These are phyloP conservation scores for Flaveria trinervia DNA, from an alignment of 129 eudicot species.

Conservation along the genomic window DNA sequence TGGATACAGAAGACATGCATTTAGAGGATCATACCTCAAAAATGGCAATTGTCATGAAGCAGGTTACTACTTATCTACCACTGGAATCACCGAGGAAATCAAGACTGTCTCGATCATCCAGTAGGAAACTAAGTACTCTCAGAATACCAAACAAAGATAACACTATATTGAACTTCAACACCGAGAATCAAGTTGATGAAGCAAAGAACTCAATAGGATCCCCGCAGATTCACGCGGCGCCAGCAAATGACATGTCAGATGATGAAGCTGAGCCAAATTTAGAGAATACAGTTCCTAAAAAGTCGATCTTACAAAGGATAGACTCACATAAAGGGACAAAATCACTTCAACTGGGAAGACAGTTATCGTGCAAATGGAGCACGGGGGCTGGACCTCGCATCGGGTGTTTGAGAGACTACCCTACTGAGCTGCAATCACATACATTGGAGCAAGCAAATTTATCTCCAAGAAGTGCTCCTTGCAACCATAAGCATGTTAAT, in stretches of 20 bases:
- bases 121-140: conserved; percentile 48
- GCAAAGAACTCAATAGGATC: conserved; percentile 41
- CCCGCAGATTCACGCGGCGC: conserved; percentile 23
- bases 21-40: conserved; percentile 31
- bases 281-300: conserved; percentile 57
- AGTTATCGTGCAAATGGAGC: conserved; percentile 87
- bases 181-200: conserved; percentile 29
- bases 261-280: conserved; percentile 26
- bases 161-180: conserved; percentile 22
- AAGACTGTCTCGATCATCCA: conserved; percentile 38
- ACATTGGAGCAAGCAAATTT: conserved; percentile 76
- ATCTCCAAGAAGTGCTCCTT: conserved; percentile 76
- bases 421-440: conserved; percentile 76
- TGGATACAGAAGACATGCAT: conserved; percentile 26
- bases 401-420: conserved; percentile 88
- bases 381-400: conserved; percentile 99
- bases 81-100: conserved; percentile 32
- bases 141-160: conserved; percentile 57
- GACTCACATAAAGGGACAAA: conserved; percentile 65
- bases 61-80: conserved; percentile 21
- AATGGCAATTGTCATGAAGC: conserved; percentile 20
- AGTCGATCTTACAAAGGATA: conserved; percentile 58
- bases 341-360: conserved; percentile 80
- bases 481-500: conserved; percentile 15
- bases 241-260: conserved; percentile 31